These are phyloP conservation scores for Hymenochaete sp. DNA, from an alignment of 1,284 basidiomycete species.

Conservation along the genomic window DNA sequence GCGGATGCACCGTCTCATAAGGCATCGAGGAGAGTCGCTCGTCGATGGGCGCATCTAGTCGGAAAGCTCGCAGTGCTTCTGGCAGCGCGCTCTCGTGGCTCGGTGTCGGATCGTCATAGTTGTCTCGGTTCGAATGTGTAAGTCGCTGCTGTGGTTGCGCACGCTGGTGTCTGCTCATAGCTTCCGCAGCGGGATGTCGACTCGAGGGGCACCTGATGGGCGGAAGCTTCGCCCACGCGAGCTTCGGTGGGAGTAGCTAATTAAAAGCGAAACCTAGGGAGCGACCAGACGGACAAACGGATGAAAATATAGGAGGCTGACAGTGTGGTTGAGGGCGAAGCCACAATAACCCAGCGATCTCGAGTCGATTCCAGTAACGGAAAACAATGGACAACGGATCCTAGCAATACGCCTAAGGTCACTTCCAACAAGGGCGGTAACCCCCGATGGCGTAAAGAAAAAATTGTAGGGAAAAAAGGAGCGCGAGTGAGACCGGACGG, in stretches of 20 bases:
- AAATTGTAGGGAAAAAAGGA: conserved; percentile 5
- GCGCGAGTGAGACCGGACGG: conserved; percentile 9
- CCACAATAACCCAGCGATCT: too few relatives aligned
- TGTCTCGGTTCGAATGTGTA: conserved; percentile 7
- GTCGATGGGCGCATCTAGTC: too few relatives aligned
- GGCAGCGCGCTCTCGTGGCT: conserved; percentile 8
- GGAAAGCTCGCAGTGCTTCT: too few relatives aligned
- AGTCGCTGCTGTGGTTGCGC: conserved; percentile 3
- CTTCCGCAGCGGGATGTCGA: neutral
- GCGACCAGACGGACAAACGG: conserved; percentile 6
- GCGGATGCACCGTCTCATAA: too few relatives aligned
- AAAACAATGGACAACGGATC: conserved; percentile 7
- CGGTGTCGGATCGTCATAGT: conserved; percentile 1
- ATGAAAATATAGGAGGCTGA: conserved; percentile 13
- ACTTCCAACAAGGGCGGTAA: conserved; percentile 6
- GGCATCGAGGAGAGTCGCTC: too few relatives aligned
- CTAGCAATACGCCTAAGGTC: neutral
- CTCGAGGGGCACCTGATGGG: neutral
- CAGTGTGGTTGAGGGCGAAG: conserved; percentile 4
- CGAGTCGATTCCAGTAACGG: too few relatives aligned
- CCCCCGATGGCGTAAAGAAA: neutral
- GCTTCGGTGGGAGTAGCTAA: conserved; percentile 13
- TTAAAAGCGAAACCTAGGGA: conserved; percentile 5
- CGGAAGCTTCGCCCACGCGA: conserved; percentile 11
- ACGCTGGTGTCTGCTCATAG: conserved; percentile 11